These are phyloP conservation scores for Leccinum uliginosum DNA, from an alignment of 768 basidiomycete genomes.

Conservation along the genomic window DNA sequence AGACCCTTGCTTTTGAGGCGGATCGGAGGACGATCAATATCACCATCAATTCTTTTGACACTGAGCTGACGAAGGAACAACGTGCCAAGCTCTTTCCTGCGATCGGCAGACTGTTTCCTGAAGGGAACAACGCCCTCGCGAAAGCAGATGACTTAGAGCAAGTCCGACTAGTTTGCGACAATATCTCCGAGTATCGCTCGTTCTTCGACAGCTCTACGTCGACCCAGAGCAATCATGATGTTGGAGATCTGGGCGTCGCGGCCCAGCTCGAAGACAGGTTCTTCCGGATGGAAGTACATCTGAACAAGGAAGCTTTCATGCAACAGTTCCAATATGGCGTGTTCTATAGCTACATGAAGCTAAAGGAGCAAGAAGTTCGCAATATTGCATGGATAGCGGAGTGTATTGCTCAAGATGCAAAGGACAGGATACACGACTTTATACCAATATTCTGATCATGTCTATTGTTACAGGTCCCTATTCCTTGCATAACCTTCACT, in stretches of 20 bases:
- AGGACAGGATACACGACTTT: conserved; percentile 92
- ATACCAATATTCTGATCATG: conserved; percentile 77
- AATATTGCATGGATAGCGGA: conserved; percentile 94
- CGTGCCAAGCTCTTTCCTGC: conserved; percentile 92
- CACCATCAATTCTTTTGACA: conserved; percentile 98
- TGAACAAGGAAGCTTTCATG: conserved; percentile 93
- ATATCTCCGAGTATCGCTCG: conserved; percentile 80
- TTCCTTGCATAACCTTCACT: conserved; percentile 7
- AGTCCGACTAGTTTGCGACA: conserved; percentile 83
- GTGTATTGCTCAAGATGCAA: conserved; percentile 96
- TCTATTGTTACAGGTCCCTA: background rate
- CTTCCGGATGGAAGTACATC: conserved; percentile 87
- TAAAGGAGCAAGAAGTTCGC: conserved; percentile 89
- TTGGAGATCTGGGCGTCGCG: conserved; percentile 46
- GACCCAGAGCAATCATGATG: conserved; percentile 31
- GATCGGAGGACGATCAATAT: conserved; percentile 97
- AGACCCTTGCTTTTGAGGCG: conserved; percentile 92
- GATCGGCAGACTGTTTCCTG: conserved; percentile 91
- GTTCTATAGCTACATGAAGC: conserved; percentile 88
- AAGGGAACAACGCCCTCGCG: conserved; percentile 91
- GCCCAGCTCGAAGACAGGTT: conserved; percentile 88
- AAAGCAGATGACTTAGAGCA: conserved; percentile 94
- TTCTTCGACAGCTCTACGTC: conserved; percentile 71
- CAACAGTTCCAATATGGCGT: conserved; percentile 96
- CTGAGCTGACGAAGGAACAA: conserved; percentile 91